Conservation (phyloP, 2,329 filamentous ascomycete species). For the Fonsecaea pedrosoi region DNA sequence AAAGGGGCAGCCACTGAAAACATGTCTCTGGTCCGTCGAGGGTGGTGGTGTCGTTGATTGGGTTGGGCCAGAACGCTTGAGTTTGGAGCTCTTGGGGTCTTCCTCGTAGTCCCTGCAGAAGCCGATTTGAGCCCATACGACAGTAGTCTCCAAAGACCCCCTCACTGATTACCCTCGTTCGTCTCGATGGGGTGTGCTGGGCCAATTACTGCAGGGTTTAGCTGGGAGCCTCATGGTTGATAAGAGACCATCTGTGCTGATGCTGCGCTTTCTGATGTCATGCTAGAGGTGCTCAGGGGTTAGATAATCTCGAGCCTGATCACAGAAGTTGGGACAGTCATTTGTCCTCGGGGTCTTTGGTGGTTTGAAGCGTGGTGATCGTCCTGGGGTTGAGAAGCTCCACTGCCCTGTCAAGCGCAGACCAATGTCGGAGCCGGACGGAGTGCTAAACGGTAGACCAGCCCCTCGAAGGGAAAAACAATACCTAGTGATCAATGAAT, state of each 20-base stretch:
- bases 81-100: slow-evolving; percentile 11
- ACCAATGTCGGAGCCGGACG: neutral
- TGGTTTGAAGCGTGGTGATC: neutral
- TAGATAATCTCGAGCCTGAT: neutral
- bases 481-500: too few species aligned
- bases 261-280: neutral
- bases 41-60: slow-evolving; percentile 15
- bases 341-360: neutral
- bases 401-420: neutral
- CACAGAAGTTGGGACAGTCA: neutral
- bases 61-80: slow-evolving; percentile 1
- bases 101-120: slow-evolving; percentile 28
- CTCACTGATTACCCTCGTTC: slow-evolving; percentile 5
- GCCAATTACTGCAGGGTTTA: neutral
- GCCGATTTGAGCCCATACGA: slow-evolving; percentile 23
- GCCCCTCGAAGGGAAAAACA: neutral
- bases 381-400: neutral
- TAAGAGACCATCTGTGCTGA: neutral
- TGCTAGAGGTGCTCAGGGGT: neutral
- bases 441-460: neutral
- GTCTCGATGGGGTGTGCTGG: neutral
- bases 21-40: neutral
- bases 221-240: neutral
- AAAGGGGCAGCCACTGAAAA: slow-evolving; percentile 28
- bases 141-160: neutral